phyloP scores from a whole-genome alignment of 768 basidiomycete species.

The Termitomyces sp. region DNA sequence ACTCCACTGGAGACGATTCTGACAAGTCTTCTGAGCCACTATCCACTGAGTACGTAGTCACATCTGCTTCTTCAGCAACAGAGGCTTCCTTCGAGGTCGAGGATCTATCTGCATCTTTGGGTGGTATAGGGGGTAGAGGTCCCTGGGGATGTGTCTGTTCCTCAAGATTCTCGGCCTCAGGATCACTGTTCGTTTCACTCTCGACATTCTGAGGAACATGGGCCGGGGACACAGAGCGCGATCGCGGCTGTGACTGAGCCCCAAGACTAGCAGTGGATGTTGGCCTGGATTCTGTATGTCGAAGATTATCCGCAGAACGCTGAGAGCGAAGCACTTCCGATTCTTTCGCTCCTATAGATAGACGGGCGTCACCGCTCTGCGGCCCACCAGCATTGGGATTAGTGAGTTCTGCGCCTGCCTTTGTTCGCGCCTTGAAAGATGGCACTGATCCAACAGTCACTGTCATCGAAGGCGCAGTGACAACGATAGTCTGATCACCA shows the following conservation, averaged over 20 bases:
- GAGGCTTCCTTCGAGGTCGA: neutral
- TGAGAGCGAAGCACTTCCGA: slow-evolving; percentile 17
- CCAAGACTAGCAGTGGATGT: slow-evolving; percentile 22
- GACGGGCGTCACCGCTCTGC: slow-evolving; percentile 14
- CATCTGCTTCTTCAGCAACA: slow-evolving; percentile 18
- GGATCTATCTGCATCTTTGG: slow-evolving; percentile 30
- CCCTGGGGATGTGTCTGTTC: slow-evolving; percentile 13
- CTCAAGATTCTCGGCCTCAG: slow-evolving; percentile 40
- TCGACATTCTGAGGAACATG: slow-evolving; percentile 72
- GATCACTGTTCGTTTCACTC: slow-evolving; percentile 70
- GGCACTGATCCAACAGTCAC: slow-evolving; percentile 22
- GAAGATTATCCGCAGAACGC: slow-evolving; percentile 20
- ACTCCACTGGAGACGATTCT: slow-evolving; percentile 63
- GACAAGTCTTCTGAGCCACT: slow-evolving; percentile 38
- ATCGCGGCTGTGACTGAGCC: slow-evolving; percentile 27
- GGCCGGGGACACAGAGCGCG: slow-evolving; percentile 54
- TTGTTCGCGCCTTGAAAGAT: slow-evolving; percentile 15
- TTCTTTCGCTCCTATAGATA: slow-evolving; percentile 22
- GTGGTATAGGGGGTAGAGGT: slow-evolving; percentile 32
- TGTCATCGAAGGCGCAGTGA: slow-evolving; percentile 23
- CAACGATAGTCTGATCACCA: slow-evolving; percentile 33
- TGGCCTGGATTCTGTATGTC: slow-evolving; percentile 19
- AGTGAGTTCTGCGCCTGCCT: slow-evolving; percentile 5
- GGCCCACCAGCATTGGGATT: slow-evolving; percentile 11
- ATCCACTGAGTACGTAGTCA: slow-evolving; percentile 24